Evolutionary conservation across 768 basidiomycete species (phyloP).

Genomic region (Pleurotus djamor): DNA sequence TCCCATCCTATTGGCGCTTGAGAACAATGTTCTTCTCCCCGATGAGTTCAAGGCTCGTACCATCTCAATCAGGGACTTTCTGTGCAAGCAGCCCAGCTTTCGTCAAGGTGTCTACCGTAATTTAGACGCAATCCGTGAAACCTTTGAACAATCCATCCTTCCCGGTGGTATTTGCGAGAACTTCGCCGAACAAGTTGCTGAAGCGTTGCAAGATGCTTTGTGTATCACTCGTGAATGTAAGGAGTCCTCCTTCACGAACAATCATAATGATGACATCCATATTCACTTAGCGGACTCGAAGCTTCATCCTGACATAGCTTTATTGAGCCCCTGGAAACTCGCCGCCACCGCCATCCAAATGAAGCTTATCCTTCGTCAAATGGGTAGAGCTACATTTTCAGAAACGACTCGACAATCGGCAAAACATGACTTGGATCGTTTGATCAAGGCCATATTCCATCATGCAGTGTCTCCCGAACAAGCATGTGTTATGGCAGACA

Average conservation of each 20-base stretch:
- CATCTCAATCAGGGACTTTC: slow-evolving; percentile 47
- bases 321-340: slow-evolving; percentile 83
- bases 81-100: slow-evolving; percentile 68
- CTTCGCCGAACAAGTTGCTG: slow-evolving; percentile 60
- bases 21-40: slow-evolving; percentile 55
- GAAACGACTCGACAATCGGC: slow-evolving; percentile 54
- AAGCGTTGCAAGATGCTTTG: slow-evolving; percentile 65
- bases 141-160: slow-evolving; percentile 64
- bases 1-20: slow-evolving; percentile 69
- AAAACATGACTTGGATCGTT: slow-evolving; percentile 60
- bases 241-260: slow-evolving; percentile 11
- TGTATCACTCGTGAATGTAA: slow-evolving; percentile 62
- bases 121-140: slow-evolving; percentile 64
- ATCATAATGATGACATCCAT: background rate
- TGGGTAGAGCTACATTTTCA: slow-evolving; percentile 65
- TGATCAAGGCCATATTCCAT: slow-evolving; percentile 67
- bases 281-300: slow-evolving; percentile 30
- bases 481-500: slow-evolving; percentile 82
- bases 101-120: slow-evolving; percentile 76
- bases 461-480: slow-evolving; percentile 77
- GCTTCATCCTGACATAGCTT: slow-evolving; percentile 59
- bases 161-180: slow-evolving; percentile 45
- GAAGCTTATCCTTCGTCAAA: slow-evolving; percentile 71
- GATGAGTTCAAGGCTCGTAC: slow-evolving; percentile 47
- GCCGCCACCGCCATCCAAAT: slow-evolving; percentile 79